Evolutionary conservation across 805 yeast genomes (phyloP), one percentile per base, ranked within the genome.

Genomic region (Wickerhamiella cacticola): DNA sequence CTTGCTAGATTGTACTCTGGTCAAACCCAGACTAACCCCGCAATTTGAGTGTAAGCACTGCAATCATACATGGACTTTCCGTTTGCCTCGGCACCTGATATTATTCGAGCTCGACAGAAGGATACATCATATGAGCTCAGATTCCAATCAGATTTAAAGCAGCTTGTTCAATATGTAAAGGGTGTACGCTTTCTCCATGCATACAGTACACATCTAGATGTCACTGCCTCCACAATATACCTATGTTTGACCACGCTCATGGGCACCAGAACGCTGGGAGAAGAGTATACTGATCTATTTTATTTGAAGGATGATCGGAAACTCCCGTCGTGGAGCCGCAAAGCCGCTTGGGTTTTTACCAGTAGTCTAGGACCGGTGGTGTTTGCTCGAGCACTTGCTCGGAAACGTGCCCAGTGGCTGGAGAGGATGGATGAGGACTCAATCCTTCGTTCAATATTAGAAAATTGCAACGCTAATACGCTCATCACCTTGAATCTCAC

Each of bases 61-160:
- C 36, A 15, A 9, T 12, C 25, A 19, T 33, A 18, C 39, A 49
- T 49, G 56, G 55, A 56, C 15, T 65, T 78, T 13, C 82, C 88
- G 1, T 80, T 76, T 60, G 94, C 96, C 1, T 82, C 82, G 57
- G 88, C 95, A 1, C 88, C 96, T 0, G 80, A 88, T 9, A 84
- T 88, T 57, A 81, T 89, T 31, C 73, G 96, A 46, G 85, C 96
- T 1, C 80, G 85, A 60, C 96, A 89, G 59, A 89, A 89, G 59
- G 98, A 89, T 62, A 72, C 76, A 3, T 84, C 80, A 55, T 76
- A 84, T 38, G 82, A 80, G 55, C 63, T 72, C 0, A 61, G 74
- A 2, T 65, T 85, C 19, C 67, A 72, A 31, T 62, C 67, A 2
- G 78, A 80, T 53, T 54, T 87, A 2, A 73, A 71, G 34, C 80